Evolutionary conservation across 192 early-diverging fungal species (phyloP).

Genomic region (Podila minutissima): DNA sequence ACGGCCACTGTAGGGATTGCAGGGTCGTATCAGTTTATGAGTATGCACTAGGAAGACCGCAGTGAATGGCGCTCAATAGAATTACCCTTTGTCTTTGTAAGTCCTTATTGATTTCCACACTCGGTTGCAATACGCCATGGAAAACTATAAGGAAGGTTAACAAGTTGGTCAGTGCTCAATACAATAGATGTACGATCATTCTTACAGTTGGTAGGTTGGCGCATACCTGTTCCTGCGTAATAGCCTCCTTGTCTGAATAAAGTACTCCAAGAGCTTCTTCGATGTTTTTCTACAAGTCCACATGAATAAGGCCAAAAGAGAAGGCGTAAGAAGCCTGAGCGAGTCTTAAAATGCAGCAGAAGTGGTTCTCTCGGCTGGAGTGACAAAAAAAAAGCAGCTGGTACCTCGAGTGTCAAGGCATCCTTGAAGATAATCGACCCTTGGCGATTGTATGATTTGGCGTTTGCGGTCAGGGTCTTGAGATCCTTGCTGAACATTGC

Average conservation of each 20-base stretch:
- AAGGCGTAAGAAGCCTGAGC: neutral
- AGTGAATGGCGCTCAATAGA: neutral
- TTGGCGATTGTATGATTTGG: constrained; percentile 63
- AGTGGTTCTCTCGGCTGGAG: constrained; percentile 34
- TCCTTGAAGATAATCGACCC: constrained; percentile 58
- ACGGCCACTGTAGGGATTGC: constrained; percentile 31
- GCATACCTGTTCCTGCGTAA: neutral
- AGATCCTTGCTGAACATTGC: constrained; percentile 46
- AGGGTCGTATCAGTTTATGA: no score
- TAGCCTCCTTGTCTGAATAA: neutral
- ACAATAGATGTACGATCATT: neutral
- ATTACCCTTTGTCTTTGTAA: constrained; percentile 38
- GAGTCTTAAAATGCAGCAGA: no score
- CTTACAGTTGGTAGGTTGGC: neutral
- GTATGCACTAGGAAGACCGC: no score
- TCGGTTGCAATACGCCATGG: constrained; percentile 29
- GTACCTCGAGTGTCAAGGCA: constrained; percentile 55
- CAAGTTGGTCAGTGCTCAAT: neutral
- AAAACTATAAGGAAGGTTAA: constrained; percentile 15
- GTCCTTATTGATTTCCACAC: constrained; percentile 31
- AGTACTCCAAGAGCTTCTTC: neutral
- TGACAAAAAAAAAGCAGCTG: neutral
- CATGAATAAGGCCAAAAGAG: neutral
- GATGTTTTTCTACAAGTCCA: neutral
- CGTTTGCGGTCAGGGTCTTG: constrained; percentile 59